These are phyloP conservation scores for Trichaptum fuscoviolaceum DNA, from an alignment of 768 basidiomycete genomes.

Conservation along the genomic window DNA sequence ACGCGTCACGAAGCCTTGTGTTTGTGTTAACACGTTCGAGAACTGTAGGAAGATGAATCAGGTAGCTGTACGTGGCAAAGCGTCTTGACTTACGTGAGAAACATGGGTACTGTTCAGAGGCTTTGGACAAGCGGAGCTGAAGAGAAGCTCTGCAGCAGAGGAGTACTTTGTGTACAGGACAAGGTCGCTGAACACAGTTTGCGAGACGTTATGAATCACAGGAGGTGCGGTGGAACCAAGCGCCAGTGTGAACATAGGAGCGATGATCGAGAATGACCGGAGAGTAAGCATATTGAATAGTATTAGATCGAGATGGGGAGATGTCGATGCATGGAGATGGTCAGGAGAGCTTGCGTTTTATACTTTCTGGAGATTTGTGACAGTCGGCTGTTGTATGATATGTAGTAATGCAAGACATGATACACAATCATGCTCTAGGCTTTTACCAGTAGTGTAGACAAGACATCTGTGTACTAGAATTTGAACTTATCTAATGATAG, in stretches of 20 bases:
- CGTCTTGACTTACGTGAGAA: constrained; percentile 26
- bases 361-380: not conserved
- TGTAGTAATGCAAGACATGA: not conserved
- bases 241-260: not conserved
- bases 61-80: not conserved
- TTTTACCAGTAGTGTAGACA: not conserved
- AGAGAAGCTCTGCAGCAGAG: constrained; percentile 40
- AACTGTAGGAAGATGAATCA: constrained; percentile 24
- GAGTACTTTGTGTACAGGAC: constrained; percentile 45
- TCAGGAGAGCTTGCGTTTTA: not conserved
- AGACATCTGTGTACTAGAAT: too few species aligned
- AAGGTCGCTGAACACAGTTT: constrained; percentile 36
- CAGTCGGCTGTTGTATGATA: not conserved
- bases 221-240: not conserved
- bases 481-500: too few species aligned
- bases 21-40: constrained; percentile 29
- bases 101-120: constrained; percentile 45
- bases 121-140: constrained; percentile 30
- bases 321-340: not conserved
- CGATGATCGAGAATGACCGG: not conserved
- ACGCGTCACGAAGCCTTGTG: constrained; percentile 39
- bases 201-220: constrained; percentile 21
- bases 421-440: not conserved
- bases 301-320: not conserved
- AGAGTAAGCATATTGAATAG: not conserved